A percentile compares a stretch with the other conserved stretches of the same genome.
phyloP scores from a whole-genome alignment of 345 rosid genomes.

The Luvunga scandens region DNA sequence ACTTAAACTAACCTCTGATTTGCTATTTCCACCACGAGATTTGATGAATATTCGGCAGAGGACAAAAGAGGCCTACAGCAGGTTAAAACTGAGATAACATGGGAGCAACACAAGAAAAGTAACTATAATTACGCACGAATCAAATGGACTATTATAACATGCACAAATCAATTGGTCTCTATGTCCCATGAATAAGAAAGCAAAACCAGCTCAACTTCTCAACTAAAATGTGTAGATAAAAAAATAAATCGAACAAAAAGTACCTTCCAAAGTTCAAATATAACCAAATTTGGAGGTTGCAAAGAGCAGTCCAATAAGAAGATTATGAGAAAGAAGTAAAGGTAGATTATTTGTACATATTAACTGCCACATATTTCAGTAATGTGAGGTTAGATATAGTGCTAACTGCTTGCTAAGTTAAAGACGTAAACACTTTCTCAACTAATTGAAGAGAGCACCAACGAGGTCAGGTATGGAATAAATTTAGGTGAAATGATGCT shows the following conservation, averaged over 20 bases:
- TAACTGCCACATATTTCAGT: background rate
- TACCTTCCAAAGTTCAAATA: background rate
- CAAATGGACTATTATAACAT: background rate
- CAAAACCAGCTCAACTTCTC: background rate
- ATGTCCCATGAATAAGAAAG: background rate
- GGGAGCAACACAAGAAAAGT: background rate
- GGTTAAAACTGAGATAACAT: conserved; percentile 10
- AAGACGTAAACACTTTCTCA: background rate
- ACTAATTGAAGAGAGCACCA: background rate
- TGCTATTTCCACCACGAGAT: conserved; percentile 30
- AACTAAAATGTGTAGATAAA: background rate
- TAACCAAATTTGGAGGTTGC: background rate
- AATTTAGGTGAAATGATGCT: background rate
- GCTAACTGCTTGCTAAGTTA: background rate
- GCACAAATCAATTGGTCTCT: background rate
- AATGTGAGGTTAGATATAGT: background rate
- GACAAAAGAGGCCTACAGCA: conserved; percentile 48
- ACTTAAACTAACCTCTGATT: conserved; percentile 34
- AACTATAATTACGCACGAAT: conserved; percentile 2
- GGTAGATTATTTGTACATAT: background rate
- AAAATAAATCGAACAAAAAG: background rate
- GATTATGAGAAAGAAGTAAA: background rate
- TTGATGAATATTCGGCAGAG: conserved; percentile 46
- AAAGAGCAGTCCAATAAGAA: background rate
- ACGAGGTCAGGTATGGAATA: background rate